A percentile compares a stretch with the other conserved stretches of the same genome.
Conservation (phyloP, 2,329 filamentous ascomycete genomes). For the Nigrograna mackinnonii region DNA sequence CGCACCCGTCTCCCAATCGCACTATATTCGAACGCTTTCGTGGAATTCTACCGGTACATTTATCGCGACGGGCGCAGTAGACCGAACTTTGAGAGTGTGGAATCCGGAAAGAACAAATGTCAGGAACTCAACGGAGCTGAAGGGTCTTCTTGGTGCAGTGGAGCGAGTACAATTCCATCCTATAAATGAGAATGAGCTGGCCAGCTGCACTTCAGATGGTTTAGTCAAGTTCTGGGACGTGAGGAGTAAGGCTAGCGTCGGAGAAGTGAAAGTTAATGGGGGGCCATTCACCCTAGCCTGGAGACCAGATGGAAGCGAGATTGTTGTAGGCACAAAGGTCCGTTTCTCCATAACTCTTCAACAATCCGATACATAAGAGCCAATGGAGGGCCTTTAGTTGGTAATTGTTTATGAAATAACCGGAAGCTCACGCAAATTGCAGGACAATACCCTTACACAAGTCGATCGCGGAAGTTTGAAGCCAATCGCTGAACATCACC, state of each 20-base stretch:
- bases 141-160: conserved; percentile 53
- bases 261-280: conserved; percentile 65
- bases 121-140: conserved; percentile 73
- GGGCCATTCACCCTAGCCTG: conserved; percentile 74
- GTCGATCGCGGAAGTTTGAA: conserved; percentile 63
- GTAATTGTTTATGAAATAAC: neutral
- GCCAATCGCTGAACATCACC: conserved; percentile 62
- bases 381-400: no score
- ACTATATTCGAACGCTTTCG: conserved; percentile 70
- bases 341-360: conserved; percentile 20
- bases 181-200: conserved; percentile 74
- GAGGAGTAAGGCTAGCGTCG: conserved; percentile 69
- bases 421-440: conserved; percentile 3
- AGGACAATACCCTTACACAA: conserved; percentile 66
- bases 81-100: conserved; percentile 76
- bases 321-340: conserved; percentile 76
- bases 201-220: conserved; percentile 74
- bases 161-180: conserved; percentile 82
- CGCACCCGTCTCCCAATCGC: conserved; percentile 32
- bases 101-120: conserved; percentile 77
- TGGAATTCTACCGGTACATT: conserved; percentile 88
- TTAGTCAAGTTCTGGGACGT: conserved; percentile 82
- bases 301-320: conserved; percentile 70
- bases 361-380: no score
- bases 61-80: conserved; percentile 78